Evolutionary conservation across 768 basidiomycete genomes (phyloP).

Genomic region (Naganishia vaughanmartiniae): DNA sequence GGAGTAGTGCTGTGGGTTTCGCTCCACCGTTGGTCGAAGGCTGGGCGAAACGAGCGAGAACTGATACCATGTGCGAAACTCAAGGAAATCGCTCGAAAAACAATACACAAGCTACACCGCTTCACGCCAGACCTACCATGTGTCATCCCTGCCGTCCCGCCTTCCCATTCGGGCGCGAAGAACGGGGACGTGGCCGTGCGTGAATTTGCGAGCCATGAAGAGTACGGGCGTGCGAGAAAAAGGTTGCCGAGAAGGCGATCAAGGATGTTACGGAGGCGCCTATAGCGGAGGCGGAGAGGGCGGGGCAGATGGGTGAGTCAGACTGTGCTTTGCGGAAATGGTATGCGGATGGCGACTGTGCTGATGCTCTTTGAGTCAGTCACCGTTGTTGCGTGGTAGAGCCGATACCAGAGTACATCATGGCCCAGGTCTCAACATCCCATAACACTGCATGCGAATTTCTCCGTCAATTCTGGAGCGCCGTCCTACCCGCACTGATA

Average conservation of each 20-base stretch:
- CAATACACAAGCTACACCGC: neutral
- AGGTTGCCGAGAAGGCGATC: constrained; percentile 34
- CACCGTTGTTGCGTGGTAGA: constrained; percentile 55
- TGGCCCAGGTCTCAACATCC: constrained; percentile 79
- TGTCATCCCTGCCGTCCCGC: constrained; percentile 24
- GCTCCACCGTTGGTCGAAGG: too few relatives aligned
- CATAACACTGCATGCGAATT: constrained; percentile 95
- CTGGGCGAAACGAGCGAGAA: neutral
- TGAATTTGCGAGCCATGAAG: constrained; percentile 18
- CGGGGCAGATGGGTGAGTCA: constrained; percentile 18
- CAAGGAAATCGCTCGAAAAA: constrained; percentile 11
- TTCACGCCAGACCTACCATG: constrained; percentile 20
- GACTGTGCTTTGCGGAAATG: constrained; percentile 37
- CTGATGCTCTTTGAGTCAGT: too few relatives aligned
- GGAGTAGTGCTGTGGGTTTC: constrained; percentile 42
- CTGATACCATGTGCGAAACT: constrained; percentile 1
- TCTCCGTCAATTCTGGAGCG: constrained; percentile 90
- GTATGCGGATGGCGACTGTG: too few relatives aligned
- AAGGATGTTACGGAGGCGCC: constrained; percentile 40
- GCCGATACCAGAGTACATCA: constrained; percentile 73
- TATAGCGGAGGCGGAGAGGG: constrained; percentile 23
- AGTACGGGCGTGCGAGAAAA: constrained; percentile 21
- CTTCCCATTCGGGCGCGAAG: constrained; percentile 9
- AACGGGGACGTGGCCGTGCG: constrained; percentile 1
- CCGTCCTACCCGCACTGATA: constrained; percentile 68